These are phyloP conservation scores for Phytophthora aleatoria DNA, from an alignment of 352 stramenopile genomes.

Conservation along the genomic window DNA sequence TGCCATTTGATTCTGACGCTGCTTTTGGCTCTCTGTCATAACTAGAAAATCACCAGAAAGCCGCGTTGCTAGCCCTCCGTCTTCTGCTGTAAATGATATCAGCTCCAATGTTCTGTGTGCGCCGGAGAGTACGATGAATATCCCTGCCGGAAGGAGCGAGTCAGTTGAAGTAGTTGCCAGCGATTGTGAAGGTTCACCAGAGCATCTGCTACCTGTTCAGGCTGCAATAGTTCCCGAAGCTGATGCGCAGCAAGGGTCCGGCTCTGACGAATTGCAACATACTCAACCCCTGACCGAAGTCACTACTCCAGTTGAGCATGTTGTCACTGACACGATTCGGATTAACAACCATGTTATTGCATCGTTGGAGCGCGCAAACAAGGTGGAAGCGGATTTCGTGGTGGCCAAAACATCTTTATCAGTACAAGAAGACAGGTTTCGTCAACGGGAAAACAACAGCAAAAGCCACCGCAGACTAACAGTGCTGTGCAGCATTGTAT, in stretches of 20 bases:
- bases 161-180: neutral
- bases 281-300: neutral
- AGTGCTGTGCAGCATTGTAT: slow-evolving; percentile 31
- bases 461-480: slow-evolving; percentile 29
- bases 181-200: neutral
- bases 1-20: neutral
- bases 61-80: slow-evolving; percentile 14
- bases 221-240: neutral
- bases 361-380: slow-evolving; percentile 34
- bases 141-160: slow-evolving; percentile 4
- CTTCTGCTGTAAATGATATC: slow-evolving; percentile 3
- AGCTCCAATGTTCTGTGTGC: neutral
- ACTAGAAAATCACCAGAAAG: slow-evolving; percentile 21
- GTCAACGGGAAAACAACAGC: slow-evolving; percentile 24
- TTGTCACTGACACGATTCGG: slow-evolving; percentile 28
- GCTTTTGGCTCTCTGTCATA: neutral
- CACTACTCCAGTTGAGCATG: neutral
- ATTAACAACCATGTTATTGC: slow-evolving; percentile 44
- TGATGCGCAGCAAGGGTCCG: neutral
- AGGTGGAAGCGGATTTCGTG: slow-evolving; percentile 28
- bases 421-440: slow-evolving; percentile 35
- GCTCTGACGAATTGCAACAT: neutral
- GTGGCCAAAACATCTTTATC: slow-evolving; percentile 22
- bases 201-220: neutral
- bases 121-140: neutral